Conservation (phyloP, 2,329 filamentous ascomycete species). For the Tolypocladium guangdongense region DNA sequence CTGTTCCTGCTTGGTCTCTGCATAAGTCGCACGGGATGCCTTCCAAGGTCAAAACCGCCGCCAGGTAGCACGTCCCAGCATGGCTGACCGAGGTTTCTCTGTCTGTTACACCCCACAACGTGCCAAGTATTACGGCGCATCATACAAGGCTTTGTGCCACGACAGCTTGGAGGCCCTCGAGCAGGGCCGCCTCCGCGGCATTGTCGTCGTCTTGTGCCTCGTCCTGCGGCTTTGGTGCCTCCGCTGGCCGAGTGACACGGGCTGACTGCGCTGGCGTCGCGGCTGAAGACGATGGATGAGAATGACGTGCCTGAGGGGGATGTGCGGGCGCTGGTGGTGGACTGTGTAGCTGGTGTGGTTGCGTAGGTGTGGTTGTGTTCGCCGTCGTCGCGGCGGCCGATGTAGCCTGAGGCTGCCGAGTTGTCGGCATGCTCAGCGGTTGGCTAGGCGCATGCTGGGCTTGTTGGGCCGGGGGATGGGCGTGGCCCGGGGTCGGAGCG, state of each 20-base stretch:
- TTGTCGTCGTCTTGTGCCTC: conserved; percentile 17
- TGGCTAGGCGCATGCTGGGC: not conserved
- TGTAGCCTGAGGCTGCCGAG: not conserved
- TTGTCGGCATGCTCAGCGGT: not conserved
- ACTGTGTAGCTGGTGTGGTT: not conserved
- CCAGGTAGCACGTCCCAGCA: not conserved
- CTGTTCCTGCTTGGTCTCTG: not conserved
- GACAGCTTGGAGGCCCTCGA: conserved; percentile 23
- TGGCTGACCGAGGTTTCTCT: not conserved
- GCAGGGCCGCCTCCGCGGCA: conserved; percentile 21
- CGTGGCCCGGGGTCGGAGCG: conserved; percentile 4
- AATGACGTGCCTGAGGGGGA: conserved; percentile 1
- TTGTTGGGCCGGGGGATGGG: not conserved
- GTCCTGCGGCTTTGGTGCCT: conserved; percentile 12
- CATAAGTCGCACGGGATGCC: not conserved
- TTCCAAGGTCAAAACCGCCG: not conserved
- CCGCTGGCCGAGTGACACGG: conserved; percentile 9
- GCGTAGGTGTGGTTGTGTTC: not conserved
- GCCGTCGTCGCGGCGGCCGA: not conserved
- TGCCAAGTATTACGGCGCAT: not conserved
- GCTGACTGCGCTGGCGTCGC: not conserved
- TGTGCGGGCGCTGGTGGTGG: not conserved
- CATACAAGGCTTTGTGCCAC: conserved; percentile 16
- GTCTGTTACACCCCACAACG: not conserved
- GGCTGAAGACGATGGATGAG: not conserved